Evolutionary conservation across 768 basidiomycete species (phyloP).

Genomic region (Mycena pura): DNA sequence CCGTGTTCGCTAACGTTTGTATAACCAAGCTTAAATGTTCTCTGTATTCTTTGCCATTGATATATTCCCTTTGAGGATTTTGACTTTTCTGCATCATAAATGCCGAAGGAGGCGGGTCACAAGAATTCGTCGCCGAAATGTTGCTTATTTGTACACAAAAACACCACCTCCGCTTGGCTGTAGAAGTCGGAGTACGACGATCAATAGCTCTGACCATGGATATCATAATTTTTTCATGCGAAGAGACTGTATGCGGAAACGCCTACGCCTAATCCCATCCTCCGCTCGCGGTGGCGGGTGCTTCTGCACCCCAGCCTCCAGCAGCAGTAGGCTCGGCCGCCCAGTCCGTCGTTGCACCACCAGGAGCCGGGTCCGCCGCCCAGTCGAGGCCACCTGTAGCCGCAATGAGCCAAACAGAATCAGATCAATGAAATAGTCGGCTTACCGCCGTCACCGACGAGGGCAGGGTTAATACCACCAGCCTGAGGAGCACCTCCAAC

Average conservation of each 20-base stretch:
- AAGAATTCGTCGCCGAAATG: too few species aligned
- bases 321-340: slow-evolving; percentile 76
- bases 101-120: too few species aligned
- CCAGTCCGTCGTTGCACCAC: slow-evolving; percentile 72
- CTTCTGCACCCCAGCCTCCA: slow-evolving; percentile 54
- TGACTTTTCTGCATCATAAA: too few species aligned
- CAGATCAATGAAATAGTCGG: slow-evolving; percentile 9
- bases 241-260: background rate
- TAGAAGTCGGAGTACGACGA: too few species aligned
- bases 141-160: too few species aligned
- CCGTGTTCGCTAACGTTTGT: too few species aligned
- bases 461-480: slow-evolving; percentile 78
- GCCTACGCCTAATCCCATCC: slow-evolving; percentile 42
- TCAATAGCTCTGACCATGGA: too few species aligned
- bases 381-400: slow-evolving; percentile 78
- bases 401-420: slow-evolving; percentile 4
- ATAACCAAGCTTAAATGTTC: too few species aligned
- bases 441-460: slow-evolving; percentile 68
- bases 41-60: too few species aligned
- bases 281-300: slow-evolving; percentile 30
- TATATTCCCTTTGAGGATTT: too few species aligned
- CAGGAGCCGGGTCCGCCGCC: slow-evolving; percentile 68
- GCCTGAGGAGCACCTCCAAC: slow-evolving; percentile 69
- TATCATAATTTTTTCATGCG: slow-evolving; percentile 17
- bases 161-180: too few species aligned